phyloP scores from a whole-genome alignment of 1,284 basidiomycete species.

The Sphagnurus paluster region DNA sequence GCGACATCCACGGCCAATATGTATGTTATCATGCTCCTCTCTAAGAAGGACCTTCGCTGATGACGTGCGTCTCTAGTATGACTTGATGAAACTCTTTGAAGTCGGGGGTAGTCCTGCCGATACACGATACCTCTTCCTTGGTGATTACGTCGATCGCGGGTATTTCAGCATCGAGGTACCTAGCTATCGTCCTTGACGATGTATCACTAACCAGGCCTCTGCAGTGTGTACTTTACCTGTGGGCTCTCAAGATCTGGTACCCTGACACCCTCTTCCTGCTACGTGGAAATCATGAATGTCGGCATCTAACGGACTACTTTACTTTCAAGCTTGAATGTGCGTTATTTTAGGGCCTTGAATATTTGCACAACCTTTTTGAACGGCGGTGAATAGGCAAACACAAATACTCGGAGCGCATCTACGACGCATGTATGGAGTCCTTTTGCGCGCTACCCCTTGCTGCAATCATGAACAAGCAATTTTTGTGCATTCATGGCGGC shows the following conservation, averaged over 20 bases:
- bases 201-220: neutral
- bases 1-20: conserved; percentile 95
- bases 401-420: conserved; percentile 90
- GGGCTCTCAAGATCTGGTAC: conserved; percentile 92
- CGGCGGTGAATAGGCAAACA: conserved; percentile 70
- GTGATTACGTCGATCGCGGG: conserved; percentile 94
- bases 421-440: conserved; percentile 91
- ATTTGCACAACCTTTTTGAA: conserved; percentile 1
- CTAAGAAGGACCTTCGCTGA: conserved; percentile 18
- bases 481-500: conserved; percentile 94
- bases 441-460: conserved; percentile 92
- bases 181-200: neutral
- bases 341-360: conserved; percentile 27
- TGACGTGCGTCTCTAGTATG: conserved; percentile 56
- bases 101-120: conserved; percentile 92
- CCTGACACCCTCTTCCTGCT: conserved; percentile 87
- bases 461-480: conserved; percentile 97
- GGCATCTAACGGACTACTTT: conserved; percentile 86
- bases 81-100: conserved; percentile 95
- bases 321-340: conserved; percentile 90
- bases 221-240: conserved; percentile 88
- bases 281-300: conserved; percentile 91
- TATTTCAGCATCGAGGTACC: conserved; percentile 89
- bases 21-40: conserved; percentile 46
- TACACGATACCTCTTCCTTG: conserved; percentile 91